A percentile compares a stretch with the other conserved stretches of the same genome.
Conservation (phyloP, 163 green algal species). For the Chloromonas sp. region DNA sequence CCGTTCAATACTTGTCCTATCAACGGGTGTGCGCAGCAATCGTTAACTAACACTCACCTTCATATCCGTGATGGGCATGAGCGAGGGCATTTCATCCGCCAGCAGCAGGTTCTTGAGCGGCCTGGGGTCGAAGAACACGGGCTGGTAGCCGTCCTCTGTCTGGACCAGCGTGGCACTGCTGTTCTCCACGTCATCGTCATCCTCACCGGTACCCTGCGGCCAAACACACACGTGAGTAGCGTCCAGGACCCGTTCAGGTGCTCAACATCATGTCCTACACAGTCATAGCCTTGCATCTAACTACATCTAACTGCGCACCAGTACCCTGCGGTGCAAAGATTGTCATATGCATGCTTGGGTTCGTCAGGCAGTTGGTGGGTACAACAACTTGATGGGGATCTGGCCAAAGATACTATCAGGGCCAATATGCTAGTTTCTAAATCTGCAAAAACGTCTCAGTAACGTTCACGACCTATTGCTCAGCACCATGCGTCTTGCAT, state of each 20-base stretch:
- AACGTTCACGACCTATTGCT: too few species aligned
- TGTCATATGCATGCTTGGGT: neutral
- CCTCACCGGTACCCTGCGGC: conserved; percentile 83
- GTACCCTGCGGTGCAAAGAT: neutral
- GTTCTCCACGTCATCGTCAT: conserved; percentile 80
- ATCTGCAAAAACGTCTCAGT: too few species aligned
- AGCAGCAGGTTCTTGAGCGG: conserved; percentile 82
- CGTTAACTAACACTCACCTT: conserved; percentile 45
- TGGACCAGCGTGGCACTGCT: conserved; percentile 66
- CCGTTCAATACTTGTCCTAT: too few species aligned
- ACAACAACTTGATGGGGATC: too few species aligned
- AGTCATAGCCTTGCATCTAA: too few species aligned
- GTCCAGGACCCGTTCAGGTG: too few species aligned
- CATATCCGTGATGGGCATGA: conserved; percentile 87
- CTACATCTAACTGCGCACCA: neutral
- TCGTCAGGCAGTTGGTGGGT: neutral
- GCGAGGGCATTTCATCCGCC: conserved; percentile 80
- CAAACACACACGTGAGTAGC: too few species aligned
- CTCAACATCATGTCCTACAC: too few species aligned
- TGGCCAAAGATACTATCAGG: too few species aligned
- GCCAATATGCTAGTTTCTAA: too few species aligned
- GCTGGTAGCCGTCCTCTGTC: conserved; percentile 55
- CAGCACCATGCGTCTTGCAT: too few species aligned
- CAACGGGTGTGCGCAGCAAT: too few species aligned
- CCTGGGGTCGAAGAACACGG: conserved; percentile 91